Evolutionary conservation across 371 early-diverging fungal genomes (phyloP).

Genomic region (Smittium mucronatum): DNA sequence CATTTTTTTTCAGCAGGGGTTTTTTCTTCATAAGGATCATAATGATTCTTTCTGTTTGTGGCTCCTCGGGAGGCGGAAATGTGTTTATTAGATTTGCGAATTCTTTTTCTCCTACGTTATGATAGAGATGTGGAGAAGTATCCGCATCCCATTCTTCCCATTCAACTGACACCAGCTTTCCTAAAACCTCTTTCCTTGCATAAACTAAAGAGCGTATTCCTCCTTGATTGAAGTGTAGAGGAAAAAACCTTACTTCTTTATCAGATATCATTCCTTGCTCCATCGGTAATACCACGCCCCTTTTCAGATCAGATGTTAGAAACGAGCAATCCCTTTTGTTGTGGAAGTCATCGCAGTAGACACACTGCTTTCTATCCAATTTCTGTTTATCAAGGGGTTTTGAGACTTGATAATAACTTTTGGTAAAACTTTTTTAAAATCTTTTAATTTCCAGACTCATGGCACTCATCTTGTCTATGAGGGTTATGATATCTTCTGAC

Average conservation of each 20-base stretch:
- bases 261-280: not conserved
- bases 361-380: not conserved
- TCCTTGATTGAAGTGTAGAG: not conserved
- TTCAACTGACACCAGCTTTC: not conserved
- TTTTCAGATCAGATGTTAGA: not conserved
- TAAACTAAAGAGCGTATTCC: not conserved
- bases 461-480: conserved; percentile 1
- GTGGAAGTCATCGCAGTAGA: not conserved
- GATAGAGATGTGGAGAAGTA: too few species aligned
- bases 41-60: not conserved
- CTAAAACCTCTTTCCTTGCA: not conserved
- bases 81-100: not conserved
- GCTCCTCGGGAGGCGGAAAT: not conserved
- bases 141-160: not conserved
- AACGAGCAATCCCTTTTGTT: not conserved
- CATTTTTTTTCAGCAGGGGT: not conserved
- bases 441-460: conserved; percentile 3
- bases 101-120: not conserved
- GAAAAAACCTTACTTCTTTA: not conserved
- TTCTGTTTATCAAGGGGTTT: not conserved
- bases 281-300: not conserved
- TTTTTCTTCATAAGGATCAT: not conserved
- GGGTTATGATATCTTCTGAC: not conserved
- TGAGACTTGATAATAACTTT: not conserved
- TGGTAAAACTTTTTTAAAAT: not conserved